phyloP scores from a whole-genome alignment of 352 stramenopile species.

The Pelagophyceae sp. region DNA sequence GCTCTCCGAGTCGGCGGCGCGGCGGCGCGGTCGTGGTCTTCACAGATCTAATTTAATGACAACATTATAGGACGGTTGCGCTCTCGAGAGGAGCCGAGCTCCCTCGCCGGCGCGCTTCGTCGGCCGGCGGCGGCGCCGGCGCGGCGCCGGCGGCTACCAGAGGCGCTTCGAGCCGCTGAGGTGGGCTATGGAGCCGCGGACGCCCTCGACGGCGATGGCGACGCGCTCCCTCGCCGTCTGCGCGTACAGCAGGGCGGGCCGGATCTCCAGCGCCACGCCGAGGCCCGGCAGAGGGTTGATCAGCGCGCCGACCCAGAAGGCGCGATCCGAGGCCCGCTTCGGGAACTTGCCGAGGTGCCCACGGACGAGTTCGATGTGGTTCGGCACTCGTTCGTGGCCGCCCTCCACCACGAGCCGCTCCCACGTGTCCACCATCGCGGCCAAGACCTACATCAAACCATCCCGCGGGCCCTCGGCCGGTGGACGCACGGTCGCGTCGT shows the following conservation, averaged over 20 bases:
- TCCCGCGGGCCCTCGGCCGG: not conserved
- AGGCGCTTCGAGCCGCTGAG: slow-evolving; percentile 40
- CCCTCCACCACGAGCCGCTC: not conserved
- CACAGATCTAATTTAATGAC: no score
- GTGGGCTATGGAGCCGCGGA: slow-evolving; percentile 41
- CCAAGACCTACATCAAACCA: not conserved
- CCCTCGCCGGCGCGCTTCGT: no score
- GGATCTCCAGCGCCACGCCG: slow-evolving; percentile 48
- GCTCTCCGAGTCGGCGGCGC: no score
- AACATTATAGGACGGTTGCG: no score
- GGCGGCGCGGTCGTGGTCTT: no score
- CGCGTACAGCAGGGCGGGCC: slow-evolving; percentile 39
- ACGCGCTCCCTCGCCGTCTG: slow-evolving; percentile 43
- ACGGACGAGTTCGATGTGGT: not conserved
- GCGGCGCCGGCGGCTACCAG: no score
- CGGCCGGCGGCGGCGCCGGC: no score
- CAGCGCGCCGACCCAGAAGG: slow-evolving; percentile 48
- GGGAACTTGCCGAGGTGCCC: not conserved
- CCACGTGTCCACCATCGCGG: not conserved
- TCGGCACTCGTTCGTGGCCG: not conserved
- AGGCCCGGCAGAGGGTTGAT: slow-evolving; percentile 51
- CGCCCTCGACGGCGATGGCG: slow-evolving; percentile 41
- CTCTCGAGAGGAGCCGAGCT: no score
- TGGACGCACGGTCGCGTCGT: no score
- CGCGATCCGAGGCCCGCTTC: slow-evolving; percentile 43